Conservation (phyloP, 257 asterid species). For the Craterostigma plantagineum region DNA sequence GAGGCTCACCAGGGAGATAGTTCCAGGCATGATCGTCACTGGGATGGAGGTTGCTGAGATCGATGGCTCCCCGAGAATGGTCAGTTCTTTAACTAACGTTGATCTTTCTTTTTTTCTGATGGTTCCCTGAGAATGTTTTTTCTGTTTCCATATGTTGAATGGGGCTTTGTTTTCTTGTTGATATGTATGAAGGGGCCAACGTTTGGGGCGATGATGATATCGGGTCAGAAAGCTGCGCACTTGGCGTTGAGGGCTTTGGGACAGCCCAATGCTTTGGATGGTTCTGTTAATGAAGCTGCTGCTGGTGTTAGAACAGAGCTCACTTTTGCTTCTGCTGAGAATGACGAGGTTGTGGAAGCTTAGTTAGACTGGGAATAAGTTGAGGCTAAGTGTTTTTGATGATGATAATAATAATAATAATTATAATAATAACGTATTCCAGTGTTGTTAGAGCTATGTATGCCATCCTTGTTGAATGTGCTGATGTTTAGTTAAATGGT, state of each 20-base stretch:
- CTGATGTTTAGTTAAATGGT: too few species aligned
- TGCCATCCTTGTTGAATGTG: too few species aligned
- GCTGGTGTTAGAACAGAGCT: constrained; percentile 24
- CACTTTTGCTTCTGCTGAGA: constrained; percentile 42
- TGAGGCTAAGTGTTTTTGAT: not conserved
- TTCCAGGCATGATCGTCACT: constrained; percentile 71
- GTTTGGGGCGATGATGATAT: constrained; percentile 86
- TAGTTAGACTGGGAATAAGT: constrained; percentile 8
- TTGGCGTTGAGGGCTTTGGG: constrained; percentile 74
- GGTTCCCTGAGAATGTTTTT: too few species aligned
- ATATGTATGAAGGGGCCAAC: constrained; percentile 57
- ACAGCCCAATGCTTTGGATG: constrained; percentile 50
- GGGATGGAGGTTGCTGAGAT: constrained; percentile 86
- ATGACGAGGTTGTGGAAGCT: constrained; percentile 33
- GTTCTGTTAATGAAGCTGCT: constrained; percentile 6
- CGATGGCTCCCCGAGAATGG: constrained; percentile 77
- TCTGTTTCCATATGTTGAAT: not conserved
- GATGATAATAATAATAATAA: too few species aligned
- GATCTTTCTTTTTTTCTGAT: too few species aligned
- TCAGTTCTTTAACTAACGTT: constrained; percentile 7
- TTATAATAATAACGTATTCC: too few species aligned
- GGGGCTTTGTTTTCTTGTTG: not conserved
- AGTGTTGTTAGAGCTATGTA: too few species aligned
- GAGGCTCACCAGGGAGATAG: constrained; percentile 51
- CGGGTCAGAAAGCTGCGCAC: constrained; percentile 87